Evolutionary conservation across 148 eudicot species (phyloP), one percentile per base, ranked within the genome.

Genomic region (Vaccinium myrtillus): DNA sequence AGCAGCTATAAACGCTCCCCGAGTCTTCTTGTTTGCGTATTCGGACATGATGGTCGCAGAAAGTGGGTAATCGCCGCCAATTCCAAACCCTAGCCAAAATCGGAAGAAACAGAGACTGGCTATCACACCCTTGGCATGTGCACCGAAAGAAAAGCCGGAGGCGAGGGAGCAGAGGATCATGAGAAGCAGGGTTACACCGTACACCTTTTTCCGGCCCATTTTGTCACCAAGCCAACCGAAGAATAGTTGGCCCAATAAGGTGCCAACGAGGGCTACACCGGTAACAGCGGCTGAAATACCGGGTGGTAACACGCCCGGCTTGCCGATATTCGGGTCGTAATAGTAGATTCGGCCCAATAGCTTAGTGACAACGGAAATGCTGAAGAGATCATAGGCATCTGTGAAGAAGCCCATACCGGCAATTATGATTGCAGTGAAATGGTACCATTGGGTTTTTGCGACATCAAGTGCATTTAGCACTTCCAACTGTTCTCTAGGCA

Each of bases 31-130:
- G 61, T 90, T 92, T 0, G 95, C 91, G 8, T 92, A 91, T 70
- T 92, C 95, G 0, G 95, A 92, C 92, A 92, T 92, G 8, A 92
- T 92, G 7, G 95, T 91, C 21, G 93, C 92, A 0, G 93, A 90
- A 10, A 92, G 88, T 0, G 93, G 95, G 75, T 91, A 92, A 32
- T 92, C 95, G 0, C 95, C 93, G 2, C 95, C 95, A 13, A 92
- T 91, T 18, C 94, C 95, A 53, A 92, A 91, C 21, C 94, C 94
- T 2, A 90, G 90, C 91, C 92, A 92, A 63, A 92, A 92, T 46
- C 94, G 61, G 23, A 90, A 92, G 84, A 92, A 92, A 36, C 93
- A 91, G 0, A 91, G 91, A 63, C 30, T 63, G 13, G 70, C 70
- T 5, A 63, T n/a, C 30, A n/a, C 25, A 58, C 63, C 23, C 63